Conservation (phyloP, 371 early-diverging fungal species). For the Smittium culicis region DNA sequence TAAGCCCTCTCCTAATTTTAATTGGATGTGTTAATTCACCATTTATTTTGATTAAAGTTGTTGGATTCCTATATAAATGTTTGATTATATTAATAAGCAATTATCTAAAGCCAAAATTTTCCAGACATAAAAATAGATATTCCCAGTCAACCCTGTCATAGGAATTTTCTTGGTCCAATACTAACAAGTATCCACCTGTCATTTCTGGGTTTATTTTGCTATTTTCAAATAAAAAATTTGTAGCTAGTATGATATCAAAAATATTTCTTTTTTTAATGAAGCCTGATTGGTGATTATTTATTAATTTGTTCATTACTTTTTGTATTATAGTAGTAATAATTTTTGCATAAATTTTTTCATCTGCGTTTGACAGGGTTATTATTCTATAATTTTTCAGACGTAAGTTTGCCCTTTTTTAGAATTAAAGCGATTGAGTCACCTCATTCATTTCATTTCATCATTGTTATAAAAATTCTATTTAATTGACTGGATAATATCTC, state of each 20-base stretch:
- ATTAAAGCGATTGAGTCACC: no score
- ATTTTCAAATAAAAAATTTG: slow-evolving; percentile 16
- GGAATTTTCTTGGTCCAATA: slow-evolving; percentile 18
- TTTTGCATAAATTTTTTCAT: slow-evolving; percentile 4
- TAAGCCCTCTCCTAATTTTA: not conserved
- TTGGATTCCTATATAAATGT: not conserved
- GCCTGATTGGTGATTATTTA: not conserved
- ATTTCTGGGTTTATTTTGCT: not conserved
- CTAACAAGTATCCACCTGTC: slow-evolving; percentile 18
- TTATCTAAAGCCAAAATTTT: not conserved
- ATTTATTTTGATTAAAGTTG: not conserved
- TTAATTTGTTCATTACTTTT: not conserved
- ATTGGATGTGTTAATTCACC: not conserved
- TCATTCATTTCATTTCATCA: no score
- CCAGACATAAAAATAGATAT: not conserved
- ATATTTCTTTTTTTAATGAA: slow-evolving; percentile 15
- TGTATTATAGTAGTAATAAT: slow-evolving; percentile 7
- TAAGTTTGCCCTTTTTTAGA: not conserved
- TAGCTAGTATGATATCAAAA: slow-evolving; percentile 18
- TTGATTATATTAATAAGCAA: not conserved
- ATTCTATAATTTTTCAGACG: not conserved
- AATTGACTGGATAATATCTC: no score
- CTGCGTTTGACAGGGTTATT: slow-evolving; percentile 3
- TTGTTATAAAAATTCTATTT: no score
- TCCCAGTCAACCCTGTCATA: slow-evolving; percentile 10